Conservation (phyloP, 768 basidiomycete species). For the Phaeotremella fagi region DNA sequence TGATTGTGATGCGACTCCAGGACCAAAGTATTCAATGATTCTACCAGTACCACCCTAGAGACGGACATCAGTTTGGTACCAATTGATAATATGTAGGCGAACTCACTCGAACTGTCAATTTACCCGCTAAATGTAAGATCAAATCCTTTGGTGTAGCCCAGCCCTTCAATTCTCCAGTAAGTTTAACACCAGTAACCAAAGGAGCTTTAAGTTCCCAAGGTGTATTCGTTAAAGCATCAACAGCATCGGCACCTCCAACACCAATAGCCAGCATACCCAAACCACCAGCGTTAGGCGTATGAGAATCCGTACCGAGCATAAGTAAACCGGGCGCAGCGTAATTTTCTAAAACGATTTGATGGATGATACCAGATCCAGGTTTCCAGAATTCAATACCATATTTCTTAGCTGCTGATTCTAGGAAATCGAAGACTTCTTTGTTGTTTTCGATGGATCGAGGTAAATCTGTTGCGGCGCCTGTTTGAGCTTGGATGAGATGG, state of each 20-base stretch:
- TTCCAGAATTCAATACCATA: conserved; percentile 93
- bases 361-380: conserved; percentile 75
- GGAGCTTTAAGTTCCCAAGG: conserved; percentile 98
- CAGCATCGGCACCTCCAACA: conserved; percentile 92
- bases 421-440: conserved; percentile 94
- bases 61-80: neutral
- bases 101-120: conserved; percentile 82
- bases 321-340: conserved; percentile 93
- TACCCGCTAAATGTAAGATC: conserved; percentile 88
- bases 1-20: conserved; percentile 80
- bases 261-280: conserved; percentile 95
- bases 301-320: conserved; percentile 76
- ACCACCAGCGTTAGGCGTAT: conserved; percentile 97
- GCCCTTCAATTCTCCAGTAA: conserved; percentile 77
- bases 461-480: conserved; percentile 79
- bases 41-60: conserved; percentile 86
- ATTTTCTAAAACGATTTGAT: conserved; percentile 96
- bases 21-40: conserved; percentile 94
- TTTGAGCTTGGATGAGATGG: conserved; percentile 90
- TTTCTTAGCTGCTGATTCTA: conserved; percentile 71
- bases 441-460: conserved; percentile 73
- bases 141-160: conserved; percentile 97
- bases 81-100: neutral
- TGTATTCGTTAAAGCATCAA: conserved; percentile 95
- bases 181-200: conserved; percentile 69